These are phyloP conservation scores for Sporothrix variecibatus DNA, from an alignment of 2,329 filamentous ascomycete genomes.

Conservation along the genomic window DNA sequence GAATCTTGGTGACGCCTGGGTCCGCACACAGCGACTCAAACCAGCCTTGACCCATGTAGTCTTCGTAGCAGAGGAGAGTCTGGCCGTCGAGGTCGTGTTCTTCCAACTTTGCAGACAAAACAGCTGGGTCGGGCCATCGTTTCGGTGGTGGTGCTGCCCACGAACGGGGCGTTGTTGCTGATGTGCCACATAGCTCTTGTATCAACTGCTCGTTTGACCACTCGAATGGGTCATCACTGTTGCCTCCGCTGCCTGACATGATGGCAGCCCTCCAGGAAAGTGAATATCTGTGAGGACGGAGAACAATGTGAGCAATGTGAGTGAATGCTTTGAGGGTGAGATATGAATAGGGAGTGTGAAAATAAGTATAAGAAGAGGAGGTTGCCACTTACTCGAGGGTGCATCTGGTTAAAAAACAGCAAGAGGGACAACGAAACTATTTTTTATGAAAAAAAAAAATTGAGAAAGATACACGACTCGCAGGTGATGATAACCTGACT, in stretches of 20 bases:
- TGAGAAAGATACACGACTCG: neutral
- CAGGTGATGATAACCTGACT: neutral
- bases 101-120: constrained; percentile 57
- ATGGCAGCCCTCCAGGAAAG: constrained; percentile 8
- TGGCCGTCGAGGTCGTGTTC: constrained; percentile 68
- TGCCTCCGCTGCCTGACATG: constrained; percentile 21
- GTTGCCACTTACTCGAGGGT: constrained; percentile 11
- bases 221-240: constrained; percentile 63
- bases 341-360: neutral
- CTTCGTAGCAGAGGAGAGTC: constrained; percentile 59
- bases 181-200: constrained; percentile 57
- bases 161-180: constrained; percentile 46
- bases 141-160: constrained; percentile 45
- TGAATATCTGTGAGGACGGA: neutral
- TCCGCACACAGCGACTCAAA: constrained; percentile 54
- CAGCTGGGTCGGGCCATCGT: constrained; percentile 52
- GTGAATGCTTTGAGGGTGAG: neutral
- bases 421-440: neutral
- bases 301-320: neutral
- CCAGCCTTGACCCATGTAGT: constrained; percentile 44
- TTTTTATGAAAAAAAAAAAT: neutral
- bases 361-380: neutral
- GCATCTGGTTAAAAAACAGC: neutral
- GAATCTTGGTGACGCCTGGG: constrained; percentile 58
- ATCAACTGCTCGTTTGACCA: constrained; percentile 73